phyloP scores from a whole-genome alignment of 1,284 basidiomycete genomes.

The Trichosporon coremiiforme region DNA sequence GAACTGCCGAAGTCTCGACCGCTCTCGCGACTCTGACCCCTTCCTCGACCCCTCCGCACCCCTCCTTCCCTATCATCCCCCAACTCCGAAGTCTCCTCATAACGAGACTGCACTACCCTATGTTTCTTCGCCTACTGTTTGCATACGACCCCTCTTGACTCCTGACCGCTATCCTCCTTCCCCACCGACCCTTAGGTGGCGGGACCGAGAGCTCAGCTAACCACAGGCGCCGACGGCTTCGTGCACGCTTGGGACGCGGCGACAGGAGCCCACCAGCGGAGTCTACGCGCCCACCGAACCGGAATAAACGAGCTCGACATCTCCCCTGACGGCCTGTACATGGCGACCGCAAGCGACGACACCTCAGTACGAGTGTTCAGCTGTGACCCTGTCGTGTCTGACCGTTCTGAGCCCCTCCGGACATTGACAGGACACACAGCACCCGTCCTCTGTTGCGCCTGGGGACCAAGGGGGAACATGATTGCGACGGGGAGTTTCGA shows the following conservation, averaged over 20 bases:
- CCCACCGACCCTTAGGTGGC: no score
- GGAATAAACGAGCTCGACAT: constrained; percentile 88
- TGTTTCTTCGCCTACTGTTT: no score
- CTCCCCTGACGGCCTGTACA: constrained; percentile 74
- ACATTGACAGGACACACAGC: constrained; percentile 82
- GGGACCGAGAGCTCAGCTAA: background rate
- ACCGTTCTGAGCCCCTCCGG: constrained; percentile 45
- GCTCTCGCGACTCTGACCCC: no score
- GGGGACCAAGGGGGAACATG: constrained; percentile 83
- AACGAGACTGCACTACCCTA: no score
- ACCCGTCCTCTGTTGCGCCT: constrained; percentile 89
- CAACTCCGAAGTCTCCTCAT: no score
- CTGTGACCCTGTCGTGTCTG: constrained; percentile 13
- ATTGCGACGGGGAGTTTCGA: constrained; percentile 91
- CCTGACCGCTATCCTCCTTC: background rate
- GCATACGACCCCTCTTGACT: background rate
- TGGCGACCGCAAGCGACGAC: constrained; percentile 90
- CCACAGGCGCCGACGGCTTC: constrained; percentile 51
- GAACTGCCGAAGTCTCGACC: no score
- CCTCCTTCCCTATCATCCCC: no score
- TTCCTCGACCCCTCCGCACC: background rate
- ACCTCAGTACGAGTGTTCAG: constrained; percentile 25
- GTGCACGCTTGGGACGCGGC: constrained; percentile 52
- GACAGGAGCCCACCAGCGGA: constrained; percentile 39
- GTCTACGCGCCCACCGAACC: constrained; percentile 38